A percentile compares a stretch with the other conserved stretches of the same genome.
Evolutionary conservation across 805 yeast species (phyloP).

Genomic region (Ogataea salicorniae): DNA sequence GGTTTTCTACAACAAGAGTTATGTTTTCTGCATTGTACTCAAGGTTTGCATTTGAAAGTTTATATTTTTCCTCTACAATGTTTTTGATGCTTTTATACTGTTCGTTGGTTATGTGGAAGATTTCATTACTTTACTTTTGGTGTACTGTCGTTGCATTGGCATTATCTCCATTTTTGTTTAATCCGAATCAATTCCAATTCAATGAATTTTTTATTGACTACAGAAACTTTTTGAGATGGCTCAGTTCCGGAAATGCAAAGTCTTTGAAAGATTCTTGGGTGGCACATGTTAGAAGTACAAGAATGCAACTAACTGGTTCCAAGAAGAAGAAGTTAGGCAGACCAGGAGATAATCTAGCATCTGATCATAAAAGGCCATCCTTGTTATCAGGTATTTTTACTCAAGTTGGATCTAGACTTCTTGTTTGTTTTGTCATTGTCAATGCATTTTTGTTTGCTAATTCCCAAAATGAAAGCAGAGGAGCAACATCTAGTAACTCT

Average conservation of each 20-base stretch:
- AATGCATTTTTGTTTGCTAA: constrained; percentile 50
- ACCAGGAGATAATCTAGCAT: constrained; percentile 34
- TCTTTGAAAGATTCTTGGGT: constrained; percentile 37
- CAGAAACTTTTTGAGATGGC: constrained; percentile 46
- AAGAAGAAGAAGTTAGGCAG: constrained; percentile 38
- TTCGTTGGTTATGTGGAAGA: constrained; percentile 59
- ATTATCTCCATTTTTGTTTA: constrained; percentile 67
- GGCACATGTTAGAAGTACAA: constrained; percentile 41
- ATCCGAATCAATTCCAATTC: constrained; percentile 73
- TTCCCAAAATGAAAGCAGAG: constrained; percentile 43
- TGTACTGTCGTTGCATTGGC: constrained; percentile 60
- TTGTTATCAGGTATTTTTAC: constrained; percentile 37
- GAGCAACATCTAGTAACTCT: constrained; percentile 33
- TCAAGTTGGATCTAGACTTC: constrained; percentile 35
- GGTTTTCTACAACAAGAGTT: constrained; percentile 69
- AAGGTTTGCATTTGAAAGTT: constrained; percentile 62
- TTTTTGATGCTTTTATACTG: constrained; percentile 50
- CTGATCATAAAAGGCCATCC: constrained; percentile 48
- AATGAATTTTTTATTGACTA: constrained; percentile 69
- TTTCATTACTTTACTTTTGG: constrained; percentile 64
- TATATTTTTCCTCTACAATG: constrained; percentile 57
- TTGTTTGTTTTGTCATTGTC: constrained; percentile 31
- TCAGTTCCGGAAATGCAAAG: constrained; percentile 46
- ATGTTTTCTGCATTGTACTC: constrained; percentile 63
- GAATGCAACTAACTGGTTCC: constrained; percentile 55